Evolutionary conservation across 306 rosid species (phyloP).

Genomic region (Ammopiptanthus mongolicus): DNA sequence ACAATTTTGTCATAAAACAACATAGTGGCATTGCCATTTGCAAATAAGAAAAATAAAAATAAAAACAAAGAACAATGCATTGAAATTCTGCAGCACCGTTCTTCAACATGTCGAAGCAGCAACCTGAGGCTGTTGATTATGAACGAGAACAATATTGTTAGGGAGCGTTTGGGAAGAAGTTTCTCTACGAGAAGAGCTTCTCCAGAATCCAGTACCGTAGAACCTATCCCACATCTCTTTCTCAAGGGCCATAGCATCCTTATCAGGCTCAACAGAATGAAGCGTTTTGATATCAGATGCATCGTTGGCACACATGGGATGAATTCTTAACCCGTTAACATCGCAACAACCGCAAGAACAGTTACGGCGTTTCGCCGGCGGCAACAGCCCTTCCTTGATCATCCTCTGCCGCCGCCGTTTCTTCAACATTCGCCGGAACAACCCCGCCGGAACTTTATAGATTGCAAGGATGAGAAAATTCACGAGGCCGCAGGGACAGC

Average conservation of each 20-base stretch:
- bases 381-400: constrained; percentile 26
- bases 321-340: constrained; percentile 26
- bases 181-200: constrained; percentile 77
- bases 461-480: constrained; percentile 51
- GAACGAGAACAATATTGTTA: background rate
- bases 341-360: constrained; percentile 36
- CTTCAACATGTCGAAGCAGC: background rate
- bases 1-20: background rate
- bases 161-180: background rate
- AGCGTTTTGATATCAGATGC: constrained; percentile 12
- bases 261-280: constrained; percentile 37
- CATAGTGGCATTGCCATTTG: background rate
- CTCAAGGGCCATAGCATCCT: constrained; percentile 59
- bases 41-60: no score
- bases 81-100: background rate
- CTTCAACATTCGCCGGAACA: constrained; percentile 50
- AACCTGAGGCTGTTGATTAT: background rate
- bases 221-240: constrained; percentile 94
- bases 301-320: constrained; percentile 17
- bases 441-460: constrained; percentile 72
- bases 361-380: background rate
- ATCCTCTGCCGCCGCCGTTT: constrained; percentile 24
- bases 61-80: background rate
- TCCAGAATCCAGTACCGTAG: constrained; percentile 75
- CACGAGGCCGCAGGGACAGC: constrained; percentile 60